Evolutionary conservation across 2,329 filamentous ascomycete species (phyloP).

Genomic region (Calonectria multiphialidica): DNA sequence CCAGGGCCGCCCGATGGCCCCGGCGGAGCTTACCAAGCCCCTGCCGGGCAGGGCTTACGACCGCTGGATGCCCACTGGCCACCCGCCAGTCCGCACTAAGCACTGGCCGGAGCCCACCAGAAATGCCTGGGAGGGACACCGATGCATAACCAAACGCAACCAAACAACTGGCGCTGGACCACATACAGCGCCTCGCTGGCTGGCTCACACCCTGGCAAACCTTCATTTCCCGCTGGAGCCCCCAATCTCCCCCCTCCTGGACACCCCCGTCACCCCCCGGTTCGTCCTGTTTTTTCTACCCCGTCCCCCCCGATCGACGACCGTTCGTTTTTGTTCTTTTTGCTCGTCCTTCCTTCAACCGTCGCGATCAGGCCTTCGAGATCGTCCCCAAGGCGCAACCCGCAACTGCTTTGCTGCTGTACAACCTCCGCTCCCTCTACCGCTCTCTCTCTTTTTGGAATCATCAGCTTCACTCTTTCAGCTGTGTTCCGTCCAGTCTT

Average conservation of each 20-base stretch:
- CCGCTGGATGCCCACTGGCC: background rate
- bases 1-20: slow-evolving; percentile 9
- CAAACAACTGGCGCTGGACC: slow-evolving; percentile 12
- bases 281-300: slow-evolving; percentile 30
- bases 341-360: slow-evolving; percentile 39
- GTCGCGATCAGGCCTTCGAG: slow-evolving; percentile 41
- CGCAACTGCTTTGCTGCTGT: slow-evolving; percentile 35
- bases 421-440: slow-evolving; percentile 44
- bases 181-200: background rate
- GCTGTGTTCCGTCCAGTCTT: slow-evolving; percentile 55
- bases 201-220: slow-evolving; percentile 30
- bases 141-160: slow-evolving; percentile 6
- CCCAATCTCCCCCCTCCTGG: slow-evolving; percentile 28
- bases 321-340: slow-evolving; percentile 30
- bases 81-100: background rate
- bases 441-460: slow-evolving; percentile 44
- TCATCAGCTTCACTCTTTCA: slow-evolving; percentile 59
- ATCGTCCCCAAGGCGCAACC: slow-evolving; percentile 38
- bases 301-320: slow-evolving; percentile 29
- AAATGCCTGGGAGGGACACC: background rate
- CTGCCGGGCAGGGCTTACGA: slow-evolving; percentile 13
- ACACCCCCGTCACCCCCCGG: slow-evolving; percentile 22
- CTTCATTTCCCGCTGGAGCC: slow-evolving; percentile 38
- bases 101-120: background rate
- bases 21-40: slow-evolving; percentile 6